Conservation (phyloP, 257 asterid genomes). For the Mentha longifolia region DNA sequence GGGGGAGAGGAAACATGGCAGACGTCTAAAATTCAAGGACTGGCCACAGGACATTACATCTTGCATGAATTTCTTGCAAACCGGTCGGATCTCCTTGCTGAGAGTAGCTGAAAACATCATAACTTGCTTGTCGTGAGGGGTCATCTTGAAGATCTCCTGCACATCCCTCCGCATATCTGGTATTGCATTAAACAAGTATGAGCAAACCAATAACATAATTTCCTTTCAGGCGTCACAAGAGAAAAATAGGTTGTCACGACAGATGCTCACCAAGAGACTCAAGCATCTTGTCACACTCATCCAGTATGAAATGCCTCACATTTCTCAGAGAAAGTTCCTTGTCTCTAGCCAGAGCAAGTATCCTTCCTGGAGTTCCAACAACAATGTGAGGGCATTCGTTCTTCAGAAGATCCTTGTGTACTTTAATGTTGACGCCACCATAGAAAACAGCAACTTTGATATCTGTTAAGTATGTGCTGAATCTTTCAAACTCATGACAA, state of each 20-base stretch:
- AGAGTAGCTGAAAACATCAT: conserved; percentile 98
- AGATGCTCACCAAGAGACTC: conserved; percentile 62
- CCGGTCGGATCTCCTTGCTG: conserved; percentile 93
- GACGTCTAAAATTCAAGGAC: conserved; percentile 62
- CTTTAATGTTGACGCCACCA: conserved; percentile 56
- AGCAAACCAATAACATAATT: background rate
- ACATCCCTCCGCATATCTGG: conserved; percentile 95
- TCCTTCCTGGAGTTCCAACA: conserved; percentile 68
- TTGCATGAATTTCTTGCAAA: conserved; percentile 96
- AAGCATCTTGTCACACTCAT: conserved; percentile 73
- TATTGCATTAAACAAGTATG: conserved; percentile 7
- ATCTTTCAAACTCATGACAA: conserved; percentile 63
- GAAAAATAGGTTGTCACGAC: background rate
- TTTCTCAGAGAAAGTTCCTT: conserved; percentile 57
- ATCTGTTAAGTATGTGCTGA: conserved; percentile 57
- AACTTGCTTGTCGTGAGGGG: conserved; percentile 95
- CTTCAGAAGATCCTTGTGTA: conserved; percentile 61
- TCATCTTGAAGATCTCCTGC: conserved; percentile 91
- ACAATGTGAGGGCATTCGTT: conserved; percentile 70
- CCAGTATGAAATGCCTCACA: conserved; percentile 67
- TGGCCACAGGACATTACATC: conserved; percentile 92
- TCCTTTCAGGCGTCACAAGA: background rate
- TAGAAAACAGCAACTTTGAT: conserved; percentile 63
- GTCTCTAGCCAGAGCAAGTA: conserved; percentile 62
- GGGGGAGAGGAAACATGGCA: conserved; percentile 53